phyloP scores from a whole-genome alignment of 139 green algal genomes.

The Pleodorina starrii region DNA sequence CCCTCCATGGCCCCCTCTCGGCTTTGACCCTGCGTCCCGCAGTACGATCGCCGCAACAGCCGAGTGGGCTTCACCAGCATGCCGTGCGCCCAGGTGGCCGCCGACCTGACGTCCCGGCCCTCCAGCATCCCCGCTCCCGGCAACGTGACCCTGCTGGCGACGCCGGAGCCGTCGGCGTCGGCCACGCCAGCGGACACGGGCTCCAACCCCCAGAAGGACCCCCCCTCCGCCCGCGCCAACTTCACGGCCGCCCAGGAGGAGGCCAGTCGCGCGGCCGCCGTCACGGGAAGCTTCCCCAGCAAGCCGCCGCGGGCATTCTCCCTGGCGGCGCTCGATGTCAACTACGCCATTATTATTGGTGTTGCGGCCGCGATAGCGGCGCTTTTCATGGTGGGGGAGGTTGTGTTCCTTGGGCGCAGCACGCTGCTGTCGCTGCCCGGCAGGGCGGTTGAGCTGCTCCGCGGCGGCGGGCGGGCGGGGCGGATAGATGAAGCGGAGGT shows the following conservation, averaged over 20 bases:
- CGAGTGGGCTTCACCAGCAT: conserved; percentile 73
- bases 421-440: not conserved
- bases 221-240: not conserved
- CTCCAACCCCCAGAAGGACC: not conserved
- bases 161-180: not conserved
- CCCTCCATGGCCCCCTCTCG: no score
- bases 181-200: no score
- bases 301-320: not conserved
- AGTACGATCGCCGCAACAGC: conserved; percentile 74
- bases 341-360: not conserved
- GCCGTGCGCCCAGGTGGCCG: conserved; percentile 8
- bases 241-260: not conserved
- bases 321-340: not conserved
- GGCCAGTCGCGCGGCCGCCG: not conserved
- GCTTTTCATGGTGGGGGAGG: not conserved
- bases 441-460: not conserved
- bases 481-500: not conserved
- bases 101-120: not conserved
- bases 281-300: not conserved
- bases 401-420: not conserved
- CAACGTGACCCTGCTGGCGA: not conserved
- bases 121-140: not conserved
- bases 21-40: no score
- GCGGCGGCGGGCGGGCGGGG: no score
- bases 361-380: not conserved